Conservation (phyloP, 169 alveolate species). For the Pseudocohnilembus persalinus region DNA sequence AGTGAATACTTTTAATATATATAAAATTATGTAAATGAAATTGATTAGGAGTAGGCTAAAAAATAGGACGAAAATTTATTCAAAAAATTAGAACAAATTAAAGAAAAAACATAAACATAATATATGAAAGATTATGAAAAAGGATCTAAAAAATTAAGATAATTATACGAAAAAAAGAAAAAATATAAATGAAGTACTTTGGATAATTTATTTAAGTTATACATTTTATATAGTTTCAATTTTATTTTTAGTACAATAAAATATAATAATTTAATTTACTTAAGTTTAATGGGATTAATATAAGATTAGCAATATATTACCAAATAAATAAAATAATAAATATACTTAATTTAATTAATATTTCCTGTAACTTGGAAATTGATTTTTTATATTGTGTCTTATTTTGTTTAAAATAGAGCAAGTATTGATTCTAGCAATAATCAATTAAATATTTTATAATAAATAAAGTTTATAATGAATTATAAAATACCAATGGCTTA, state of each 20-base stretch:
- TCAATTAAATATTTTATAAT: background rate
- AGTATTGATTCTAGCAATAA: too few relatives aligned
- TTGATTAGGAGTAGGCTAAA: background rate
- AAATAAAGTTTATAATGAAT: background rate
- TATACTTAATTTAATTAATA: too few relatives aligned
- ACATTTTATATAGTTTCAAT: too few relatives aligned
- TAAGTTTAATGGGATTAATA: background rate
- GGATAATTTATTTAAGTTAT: background rate
- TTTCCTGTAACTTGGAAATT: too few relatives aligned
- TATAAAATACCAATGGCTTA: background rate
- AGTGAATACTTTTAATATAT: background rate
- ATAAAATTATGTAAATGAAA: background rate
- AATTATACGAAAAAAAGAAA: background rate
- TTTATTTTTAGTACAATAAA: background rate
- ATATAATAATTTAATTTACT: background rate
- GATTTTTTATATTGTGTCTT: too few relatives aligned
- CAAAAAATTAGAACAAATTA: background rate
- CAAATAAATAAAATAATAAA: too few relatives aligned
- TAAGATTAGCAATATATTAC: too few relatives aligned
- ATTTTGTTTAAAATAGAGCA: too few relatives aligned
- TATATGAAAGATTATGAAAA: background rate
- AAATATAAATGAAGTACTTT: background rate
- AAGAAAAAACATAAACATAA: background rate
- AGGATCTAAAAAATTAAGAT: background rate
- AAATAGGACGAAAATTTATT: background rate